A percentile compares a stretch with the other conserved stretches of the same genome.
Evolutionary conservation across 495 filamentous ascomycete genomes (phyloP).

Genomic region (Bacidia gigantensis): DNA sequence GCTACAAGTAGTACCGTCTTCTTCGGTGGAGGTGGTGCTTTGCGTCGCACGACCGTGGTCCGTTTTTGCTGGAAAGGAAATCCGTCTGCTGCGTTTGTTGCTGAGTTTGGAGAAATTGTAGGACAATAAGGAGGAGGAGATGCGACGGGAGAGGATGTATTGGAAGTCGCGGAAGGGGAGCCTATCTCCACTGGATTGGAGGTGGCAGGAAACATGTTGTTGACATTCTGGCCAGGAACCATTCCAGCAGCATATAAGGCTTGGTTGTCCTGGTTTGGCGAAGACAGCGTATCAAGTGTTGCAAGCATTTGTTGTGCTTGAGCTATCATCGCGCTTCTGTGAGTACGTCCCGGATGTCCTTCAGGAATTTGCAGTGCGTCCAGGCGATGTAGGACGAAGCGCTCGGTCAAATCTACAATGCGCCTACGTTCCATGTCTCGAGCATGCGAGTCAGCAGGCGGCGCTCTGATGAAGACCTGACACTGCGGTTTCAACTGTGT

Average conservation of each 20-base stretch:
- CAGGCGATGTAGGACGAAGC: neutral
- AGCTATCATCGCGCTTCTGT: constrained; percentile 3
- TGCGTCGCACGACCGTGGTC: constrained; percentile 2
- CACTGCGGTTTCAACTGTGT: constrained; percentile 1
- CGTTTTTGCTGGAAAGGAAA: constrained; percentile 1
- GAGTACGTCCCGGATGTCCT: constrained; percentile 1
- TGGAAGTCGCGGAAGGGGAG: neutral
- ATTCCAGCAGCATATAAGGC: neutral
- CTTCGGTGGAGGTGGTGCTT: constrained; percentile 5
- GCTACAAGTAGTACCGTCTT: constrained; percentile 1
- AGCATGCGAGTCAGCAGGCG: neutral
- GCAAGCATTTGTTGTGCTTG: constrained; percentile 5
- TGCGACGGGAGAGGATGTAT: neutral
- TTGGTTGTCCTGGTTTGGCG: neutral
- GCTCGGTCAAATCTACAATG: constrained; percentile 1
- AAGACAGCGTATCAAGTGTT: neutral
- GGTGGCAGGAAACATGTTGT: neutral
- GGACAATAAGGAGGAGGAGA: constrained; percentile 1
- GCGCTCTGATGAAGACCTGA: neutral
- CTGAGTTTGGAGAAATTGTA: neutral
- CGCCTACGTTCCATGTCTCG: neutral
- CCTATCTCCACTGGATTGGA: neutral
- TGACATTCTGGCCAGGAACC: neutral
- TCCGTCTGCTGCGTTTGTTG: neutral
- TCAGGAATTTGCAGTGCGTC: constrained; percentile 4